Percentiles rank a stretch among this genome's conserved stretches.
Evolutionary conservation across 2,329 filamentous ascomycete genomes (phyloP).

Genomic region (Fusarium lyarnte): DNA sequence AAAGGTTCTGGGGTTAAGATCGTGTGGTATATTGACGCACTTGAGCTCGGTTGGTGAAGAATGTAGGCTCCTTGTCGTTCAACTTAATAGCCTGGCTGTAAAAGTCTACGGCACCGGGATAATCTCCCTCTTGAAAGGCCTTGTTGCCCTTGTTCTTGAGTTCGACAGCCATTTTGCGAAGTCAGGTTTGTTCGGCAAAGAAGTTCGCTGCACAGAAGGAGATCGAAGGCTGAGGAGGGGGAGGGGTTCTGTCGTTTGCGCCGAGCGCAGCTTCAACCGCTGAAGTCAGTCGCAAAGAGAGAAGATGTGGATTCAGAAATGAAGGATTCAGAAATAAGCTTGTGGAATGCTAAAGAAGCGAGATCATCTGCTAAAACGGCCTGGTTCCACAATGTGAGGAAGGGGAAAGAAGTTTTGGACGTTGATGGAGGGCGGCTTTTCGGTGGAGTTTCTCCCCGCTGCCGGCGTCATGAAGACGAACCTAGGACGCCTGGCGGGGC

Average conservation of each 20-base stretch:
- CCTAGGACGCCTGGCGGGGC: slow-evolving; percentile 1
- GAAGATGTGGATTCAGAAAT: neutral
- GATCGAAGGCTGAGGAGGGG: slow-evolving; percentile 17
- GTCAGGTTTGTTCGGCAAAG: slow-evolving; percentile 17
- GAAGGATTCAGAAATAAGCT: slow-evolving; percentile 5
- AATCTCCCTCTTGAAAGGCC: slow-evolving; percentile 89
- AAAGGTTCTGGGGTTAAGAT: slow-evolving; percentile 43
- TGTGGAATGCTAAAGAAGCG: slow-evolving; percentile 13
- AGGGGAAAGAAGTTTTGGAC: slow-evolving; percentile 40
- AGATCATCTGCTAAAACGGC: slow-evolving; percentile 22
- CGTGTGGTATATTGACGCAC: slow-evolving; percentile 59
- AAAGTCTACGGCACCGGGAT: slow-evolving; percentile 80
- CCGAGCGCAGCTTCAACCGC: slow-evolving; percentile 29
- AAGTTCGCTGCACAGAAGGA: slow-evolving; percentile 8
- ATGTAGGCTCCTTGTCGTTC: slow-evolving; percentile 85
- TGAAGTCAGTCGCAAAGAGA: slow-evolving; percentile 18
- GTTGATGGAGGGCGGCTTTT: slow-evolving; percentile 31
- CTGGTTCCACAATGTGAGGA: slow-evolving; percentile 38
- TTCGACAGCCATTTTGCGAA: slow-evolving; percentile 74
- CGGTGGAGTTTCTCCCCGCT: slow-evolving; percentile 41
- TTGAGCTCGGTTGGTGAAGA: slow-evolving; percentile 94
- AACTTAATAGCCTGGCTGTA: slow-evolving; percentile 90
- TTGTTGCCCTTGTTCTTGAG: slow-evolving; percentile 96
- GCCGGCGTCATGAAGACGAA: slow-evolving; percentile 38
- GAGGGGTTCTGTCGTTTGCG: slow-evolving; percentile 36